Base-by-base conservation (phyloP, 2,329 filamentous ascomycete species). In the Colletotrichum lini region DNA sequence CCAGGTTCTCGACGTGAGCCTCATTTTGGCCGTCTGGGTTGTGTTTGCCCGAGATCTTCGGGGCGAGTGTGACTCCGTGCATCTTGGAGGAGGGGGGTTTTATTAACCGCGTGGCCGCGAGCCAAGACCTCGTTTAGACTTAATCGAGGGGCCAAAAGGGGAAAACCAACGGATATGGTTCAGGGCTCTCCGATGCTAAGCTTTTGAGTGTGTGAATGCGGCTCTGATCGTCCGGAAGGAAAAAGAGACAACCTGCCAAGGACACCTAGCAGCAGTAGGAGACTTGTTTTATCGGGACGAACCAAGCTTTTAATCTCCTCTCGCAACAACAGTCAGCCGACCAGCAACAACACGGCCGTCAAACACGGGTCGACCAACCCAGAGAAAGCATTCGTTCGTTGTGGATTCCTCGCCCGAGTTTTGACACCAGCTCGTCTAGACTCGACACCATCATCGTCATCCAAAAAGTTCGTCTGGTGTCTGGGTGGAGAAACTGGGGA, bases 381-480 rank as follows among this genome's bases (percentile, higher is more conserved):
- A 53, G 15, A n/a, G 52, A 64, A 4, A 16, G 58, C 52, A 69
- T 63, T 53, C 40, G 44, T 60, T 7, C 30, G 26, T 18, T 69
- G 65, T 72, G 65, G 69, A 56, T 52, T 63, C 38, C 53, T 45
- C 30, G 26, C 38, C 52, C 35, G 38, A 54, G 53, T 26, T 58
- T 64, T 40, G 47, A 49, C 49, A 58, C 59, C 38, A 30, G 52
- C 23, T 30, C 56, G 65, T 59, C 65, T 70, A 50, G 18, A 42
- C 44, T 67, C 58, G 65, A 72, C 69, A 63, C 65, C 42, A 72
- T 59, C 53, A 64, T 54, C 65, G 65, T 69, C 69, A 72, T 72
- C 47, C 45, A 23, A 59, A 64, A 59, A 40, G 59, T 45, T 59
- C 52, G 69, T 69, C 59, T 59, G 65, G 45, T 60, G 53, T 64